Percentiles rank a stretch among this genome's conserved stretches.
Conservation (phyloP, 2,329 filamentous ascomycete genomes). For the Diaporthe sp. region DNA sequence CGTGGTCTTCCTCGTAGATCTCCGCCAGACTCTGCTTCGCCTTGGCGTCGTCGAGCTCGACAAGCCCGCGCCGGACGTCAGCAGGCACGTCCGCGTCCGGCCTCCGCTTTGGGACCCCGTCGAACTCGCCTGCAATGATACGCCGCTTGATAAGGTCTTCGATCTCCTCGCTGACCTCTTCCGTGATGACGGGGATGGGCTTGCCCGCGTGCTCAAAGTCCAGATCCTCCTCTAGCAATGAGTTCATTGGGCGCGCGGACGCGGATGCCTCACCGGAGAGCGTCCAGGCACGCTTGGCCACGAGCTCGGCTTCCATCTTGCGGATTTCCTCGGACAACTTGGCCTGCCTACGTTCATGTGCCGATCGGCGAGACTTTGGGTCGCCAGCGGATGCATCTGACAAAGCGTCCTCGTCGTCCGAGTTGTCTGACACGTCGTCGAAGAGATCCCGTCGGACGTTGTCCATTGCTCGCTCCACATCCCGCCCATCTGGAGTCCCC, state of each 20-base stretch:
- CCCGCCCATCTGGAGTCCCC: constrained; percentile 68
- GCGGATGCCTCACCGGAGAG: constrained; percentile 90
- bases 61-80: constrained; percentile 76
- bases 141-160: constrained; percentile 95
- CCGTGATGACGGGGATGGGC: constrained; percentile 92
- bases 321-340: constrained; percentile 92
- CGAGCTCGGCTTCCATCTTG: constrained; percentile 87
- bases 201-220: constrained; percentile 97
- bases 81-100: constrained; percentile 78
- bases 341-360: constrained; percentile 88
- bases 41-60: constrained; percentile 90
- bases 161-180: constrained; percentile 90
- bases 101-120: constrained; percentile 87
- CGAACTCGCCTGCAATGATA: constrained; percentile 90
- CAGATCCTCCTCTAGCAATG: constrained; percentile 91
- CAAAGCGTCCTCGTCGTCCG: constrained; percentile 75
- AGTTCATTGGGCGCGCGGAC: constrained; percentile 87
- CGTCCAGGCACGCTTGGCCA: constrained; percentile 93
- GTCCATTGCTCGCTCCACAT: constrained; percentile 86
- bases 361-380: constrained; percentile 81
- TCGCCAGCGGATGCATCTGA: constrained; percentile 78
- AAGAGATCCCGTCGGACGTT: constrained; percentile 93
- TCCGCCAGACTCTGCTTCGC: constrained; percentile 90
- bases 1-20: constrained; percentile 93
- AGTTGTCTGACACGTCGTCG: constrained; percentile 78